Percentiles rank a stretch among this genome's conserved stretches.
Conservation (phyloP, 371 early-diverging fungal genomes). For the Cokeromyces recurvatus region DNA sequence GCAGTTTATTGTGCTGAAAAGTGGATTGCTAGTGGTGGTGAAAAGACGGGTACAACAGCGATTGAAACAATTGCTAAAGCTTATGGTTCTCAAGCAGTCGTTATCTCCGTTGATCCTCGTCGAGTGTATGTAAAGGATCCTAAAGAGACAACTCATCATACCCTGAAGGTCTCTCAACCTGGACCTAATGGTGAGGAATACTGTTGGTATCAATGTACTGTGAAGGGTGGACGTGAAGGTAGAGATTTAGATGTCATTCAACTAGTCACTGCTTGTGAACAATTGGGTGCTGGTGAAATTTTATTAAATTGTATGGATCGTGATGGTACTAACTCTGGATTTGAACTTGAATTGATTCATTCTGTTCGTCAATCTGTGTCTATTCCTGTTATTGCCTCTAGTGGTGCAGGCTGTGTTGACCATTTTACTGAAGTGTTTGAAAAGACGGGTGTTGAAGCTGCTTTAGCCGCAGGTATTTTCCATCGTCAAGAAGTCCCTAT, state of each 20-base stretch:
- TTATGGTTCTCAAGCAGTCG: slow-evolving; percentile 97
- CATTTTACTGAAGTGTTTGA: slow-evolving; percentile 88
- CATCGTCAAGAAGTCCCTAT: slow-evolving; percentile 92
- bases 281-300: slow-evolving; percentile 94
- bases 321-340: slow-evolving; percentile 96
- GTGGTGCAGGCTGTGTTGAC: slow-evolving; percentile 84
- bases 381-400: slow-evolving; percentile 96
- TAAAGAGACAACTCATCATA: slow-evolving; percentile 70
- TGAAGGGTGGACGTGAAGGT: slow-evolving; percentile 93
- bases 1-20: slow-evolving; percentile 96
- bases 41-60: slow-evolving; percentile 62
- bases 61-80: slow-evolving; percentile 91
- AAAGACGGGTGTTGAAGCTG: slow-evolving; percentile 87
- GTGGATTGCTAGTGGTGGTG: slow-evolving; percentile 50
- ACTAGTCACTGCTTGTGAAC: slow-evolving; percentile 82
- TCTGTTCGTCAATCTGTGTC: slow-evolving; percentile 71
- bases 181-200: slow-evolving; percentile 91
- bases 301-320: slow-evolving; percentile 95
- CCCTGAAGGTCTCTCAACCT: slow-evolving; percentile 60
- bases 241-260: slow-evolving; percentile 93
- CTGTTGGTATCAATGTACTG: slow-evolving; percentile 98
- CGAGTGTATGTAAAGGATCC: slow-evolving; percentile 87
- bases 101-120: slow-evolving; percentile 94
- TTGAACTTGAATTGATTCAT: slow-evolving; percentile 80
- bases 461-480: slow-evolving; percentile 97